Evolutionary conservation across 1,284 basidiomycete genomes (phyloP), one percentile per base, ranked within the genome.

Genomic region (Puccinia horiana): DNA sequence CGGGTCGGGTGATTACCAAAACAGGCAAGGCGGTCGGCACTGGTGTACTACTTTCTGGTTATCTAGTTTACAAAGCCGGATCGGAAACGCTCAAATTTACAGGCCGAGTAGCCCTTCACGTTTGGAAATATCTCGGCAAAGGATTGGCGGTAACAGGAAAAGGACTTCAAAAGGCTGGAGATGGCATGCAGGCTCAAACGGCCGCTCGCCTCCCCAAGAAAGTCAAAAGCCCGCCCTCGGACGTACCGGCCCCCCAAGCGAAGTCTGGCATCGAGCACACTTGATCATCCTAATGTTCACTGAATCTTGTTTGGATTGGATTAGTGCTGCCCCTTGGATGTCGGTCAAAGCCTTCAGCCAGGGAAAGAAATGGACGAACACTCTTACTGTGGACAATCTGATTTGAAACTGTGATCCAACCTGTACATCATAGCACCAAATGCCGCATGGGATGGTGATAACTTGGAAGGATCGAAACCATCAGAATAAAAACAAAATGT

Each of bases 141-240:
- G 73, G 47, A 75, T 35, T 75, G 54, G 26, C 49, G 11, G 52
- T 16, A 40, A 75, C 73, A 35, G 73, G 73, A 75, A 75, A 35
- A 23, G 52, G 52, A 26, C 29, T 75, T 20, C 73, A 75, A 75
- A 56, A 58, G 20, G 52, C 37, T 37, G 73, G 73, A 8, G 18
- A 75, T 26, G 1, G 52, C 14, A 58, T 75, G 73, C n/a, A 58
- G 32, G n/a, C 29, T 40, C 73, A 75, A 56, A 14, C 73, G 12
- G 29, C 49, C 4, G 32, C 29, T 35, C 73, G 73, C 11, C 73
- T 75, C 2, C 6, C 49, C 52, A 75, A 75, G 47, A 49, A 49
- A 72, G 42, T 49, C 42, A 6, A 9, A n/a, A 58, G n/a, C 26
- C 32, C 61, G 16, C 9, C 61, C 61, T 18, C 35, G 29, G 9